phyloP scores from a whole-genome alignment of 2,329 filamentous ascomycete species.

The Cytospora piceicola region DNA sequence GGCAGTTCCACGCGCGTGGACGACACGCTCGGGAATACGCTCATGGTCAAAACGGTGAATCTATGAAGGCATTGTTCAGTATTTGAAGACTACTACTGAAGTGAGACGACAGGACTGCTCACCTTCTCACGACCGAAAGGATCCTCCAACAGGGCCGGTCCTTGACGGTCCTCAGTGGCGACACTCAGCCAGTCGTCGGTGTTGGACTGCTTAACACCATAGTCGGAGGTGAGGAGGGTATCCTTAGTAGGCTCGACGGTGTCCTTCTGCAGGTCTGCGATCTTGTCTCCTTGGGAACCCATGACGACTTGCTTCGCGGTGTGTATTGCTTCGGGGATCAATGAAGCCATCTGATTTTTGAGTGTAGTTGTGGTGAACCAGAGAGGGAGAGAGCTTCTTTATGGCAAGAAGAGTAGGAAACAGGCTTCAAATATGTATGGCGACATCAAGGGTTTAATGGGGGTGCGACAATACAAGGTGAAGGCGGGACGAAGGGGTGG shows the following conservation, averaged over 20 bases:
- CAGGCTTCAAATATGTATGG: background rate
- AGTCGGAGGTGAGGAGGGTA: conserved; percentile 73
- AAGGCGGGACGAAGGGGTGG: conserved; percentile 1
- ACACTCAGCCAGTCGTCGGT: conserved; percentile 79
- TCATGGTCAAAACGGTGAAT: conserved; percentile 75
- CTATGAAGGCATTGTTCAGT: conserved; percentile 46
- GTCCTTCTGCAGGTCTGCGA: conserved; percentile 61
- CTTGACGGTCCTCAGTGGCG: conserved; percentile 63
- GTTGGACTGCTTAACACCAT: conserved; percentile 72
- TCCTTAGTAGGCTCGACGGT: conserved; percentile 62
- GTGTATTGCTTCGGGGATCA: conserved; percentile 42
- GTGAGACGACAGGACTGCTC: background rate
- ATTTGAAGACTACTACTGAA: background rate
- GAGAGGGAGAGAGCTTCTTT: background rate
- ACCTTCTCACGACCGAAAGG: conserved; percentile 75
- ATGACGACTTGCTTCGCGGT: conserved; percentile 46
- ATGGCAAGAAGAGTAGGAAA: background rate
- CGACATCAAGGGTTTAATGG: background rate
- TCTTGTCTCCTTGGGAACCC: conserved; percentile 55
- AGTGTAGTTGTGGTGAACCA: background rate
- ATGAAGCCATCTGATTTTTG: conserved; percentile 21
- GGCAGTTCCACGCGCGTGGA: conserved; percentile 40
- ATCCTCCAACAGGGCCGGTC: conserved; percentile 73
- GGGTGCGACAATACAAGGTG: background rate
- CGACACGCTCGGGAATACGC: conserved; percentile 42